phyloP scores from a whole-genome alignment of 139 green algal genomes.

The Coelastrella sp. region DNA sequence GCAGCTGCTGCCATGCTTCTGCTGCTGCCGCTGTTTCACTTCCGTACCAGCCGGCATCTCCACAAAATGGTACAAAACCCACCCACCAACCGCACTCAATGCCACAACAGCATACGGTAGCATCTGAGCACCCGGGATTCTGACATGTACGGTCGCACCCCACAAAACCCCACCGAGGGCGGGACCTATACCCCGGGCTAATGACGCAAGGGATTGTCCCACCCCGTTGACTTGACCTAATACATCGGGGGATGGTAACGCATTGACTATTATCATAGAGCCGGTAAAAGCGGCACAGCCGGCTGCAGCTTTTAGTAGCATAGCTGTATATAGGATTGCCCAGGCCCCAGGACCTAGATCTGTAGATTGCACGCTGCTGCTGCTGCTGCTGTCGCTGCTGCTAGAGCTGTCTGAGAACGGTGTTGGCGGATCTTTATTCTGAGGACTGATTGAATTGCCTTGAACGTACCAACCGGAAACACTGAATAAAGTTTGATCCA shows the following conservation, averaged over 20 bases:
- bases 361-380: background rate
- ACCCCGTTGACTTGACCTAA: conserved; percentile 79
- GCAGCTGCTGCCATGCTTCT: background rate
- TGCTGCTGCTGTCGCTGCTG: conserved; percentile 10
- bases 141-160: conserved; percentile 45
- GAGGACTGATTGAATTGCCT: background rate
- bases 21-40: background rate
- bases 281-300: conserved; percentile 68
- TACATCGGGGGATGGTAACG: conserved; percentile 46
- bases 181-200: conserved; percentile 67
- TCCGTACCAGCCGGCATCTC: background rate
- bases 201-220: conserved; percentile 73
- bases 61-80: conserved; percentile 45
- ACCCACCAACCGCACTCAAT: background rate
- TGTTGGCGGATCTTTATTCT: background rate
- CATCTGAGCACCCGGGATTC: conserved; percentile 64
- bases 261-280: conserved; percentile 76
- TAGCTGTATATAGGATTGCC: conserved; percentile 53
- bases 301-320: conserved; percentile 56
- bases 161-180: conserved; percentile 74
- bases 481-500: no score
- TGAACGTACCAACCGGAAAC: background rate
- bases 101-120: conserved; percentile 69
- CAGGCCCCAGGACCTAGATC: background rate
- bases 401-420: background rate